These are phyloP conservation scores for Ilyonectria destructans DNA, from an alignment of 2,329 filamentous ascomycete genomes.

Conservation along the genomic window DNA sequence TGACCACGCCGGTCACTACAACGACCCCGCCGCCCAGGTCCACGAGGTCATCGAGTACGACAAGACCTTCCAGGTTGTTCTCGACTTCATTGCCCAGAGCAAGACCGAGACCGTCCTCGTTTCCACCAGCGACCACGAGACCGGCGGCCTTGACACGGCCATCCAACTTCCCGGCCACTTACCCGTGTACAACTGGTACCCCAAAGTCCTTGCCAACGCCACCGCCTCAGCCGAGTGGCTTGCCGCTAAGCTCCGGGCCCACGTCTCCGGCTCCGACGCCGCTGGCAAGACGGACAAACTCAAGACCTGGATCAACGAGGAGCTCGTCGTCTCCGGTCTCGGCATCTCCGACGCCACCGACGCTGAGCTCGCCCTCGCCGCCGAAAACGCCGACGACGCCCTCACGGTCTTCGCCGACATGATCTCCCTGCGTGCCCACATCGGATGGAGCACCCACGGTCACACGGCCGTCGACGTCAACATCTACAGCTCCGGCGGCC, in stretches of 20 bases:
- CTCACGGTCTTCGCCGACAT: conserved; percentile 82
- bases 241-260: conserved; percentile 72
- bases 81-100: conserved; percentile 87
- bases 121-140: conserved; percentile 96
- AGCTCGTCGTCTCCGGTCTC: conserved; percentile 79
- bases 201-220: conserved; percentile 80
- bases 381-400: conserved; percentile 70
- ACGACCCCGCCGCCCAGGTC: conserved; percentile 88
- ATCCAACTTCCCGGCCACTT: conserved; percentile 73
- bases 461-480: conserved; percentile 97
- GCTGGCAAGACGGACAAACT: conserved; percentile 59
- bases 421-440: conserved; percentile 87
- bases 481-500: conserved; percentile 86
- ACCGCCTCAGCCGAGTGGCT: conserved; percentile 86
- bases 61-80: conserved; percentile 84
- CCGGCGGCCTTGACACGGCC: conserved; percentile 88
- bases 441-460: conserved; percentile 95
- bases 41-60: conserved; percentile 98
- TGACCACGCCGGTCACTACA: conserved; percentile 92
- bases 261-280: conserved; percentile 63
- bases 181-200: conserved; percentile 83
- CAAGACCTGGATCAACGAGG: conserved; percentile 76
- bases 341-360: conserved; percentile 83
- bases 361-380: conserved; percentile 79
- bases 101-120: conserved; percentile 85